A percentile compares a stretch with the other conserved stretches of the same genome.
These are phyloP conservation scores for Buddleja alternifolia DNA, from an alignment of 257 asterid species.

Conservation along the genomic window DNA sequence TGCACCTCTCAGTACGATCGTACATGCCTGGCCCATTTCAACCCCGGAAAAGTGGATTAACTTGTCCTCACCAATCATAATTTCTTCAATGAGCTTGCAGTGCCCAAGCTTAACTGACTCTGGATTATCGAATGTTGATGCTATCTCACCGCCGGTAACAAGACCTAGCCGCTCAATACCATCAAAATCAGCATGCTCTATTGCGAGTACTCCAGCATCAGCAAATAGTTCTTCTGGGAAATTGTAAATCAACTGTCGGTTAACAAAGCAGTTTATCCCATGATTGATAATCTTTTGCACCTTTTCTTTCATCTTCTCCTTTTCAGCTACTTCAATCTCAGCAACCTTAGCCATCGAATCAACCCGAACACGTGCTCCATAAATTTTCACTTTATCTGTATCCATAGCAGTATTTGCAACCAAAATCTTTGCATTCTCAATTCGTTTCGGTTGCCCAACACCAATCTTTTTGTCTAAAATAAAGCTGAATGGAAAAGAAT, in stretches of 20 bases:
- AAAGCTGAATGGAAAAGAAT: slow-evolving; percentile 55
- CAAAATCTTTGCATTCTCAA: slow-evolving; percentile 91
- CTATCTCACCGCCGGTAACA: slow-evolving; percentile 95
- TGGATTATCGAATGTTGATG: slow-evolving; percentile 94
- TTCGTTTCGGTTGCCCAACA: slow-evolving; percentile 96
- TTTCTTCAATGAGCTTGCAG: slow-evolving; percentile 92
- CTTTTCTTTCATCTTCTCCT: slow-evolving; percentile 91
- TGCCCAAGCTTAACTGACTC: slow-evolving; percentile 96
- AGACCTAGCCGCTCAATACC: slow-evolving; percentile 91
- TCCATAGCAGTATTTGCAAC: slow-evolving; percentile 99
- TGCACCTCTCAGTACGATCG: slow-evolving; percentile 92
- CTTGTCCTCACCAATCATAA: slow-evolving; percentile 99
- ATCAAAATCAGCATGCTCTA: slow-evolving; percentile 98
- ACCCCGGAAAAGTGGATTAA: slow-evolving; percentile 97
- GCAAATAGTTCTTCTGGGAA: slow-evolving; percentile 97
- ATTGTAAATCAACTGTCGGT: slow-evolving; percentile 91
- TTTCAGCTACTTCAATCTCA: slow-evolving; percentile 91
- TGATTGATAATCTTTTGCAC: slow-evolving; percentile 85
- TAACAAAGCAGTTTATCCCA: slow-evolving; percentile 93
- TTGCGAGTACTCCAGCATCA: slow-evolving; percentile 92
- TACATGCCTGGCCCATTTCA: slow-evolving; percentile 97
- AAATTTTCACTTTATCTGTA: slow-evolving; percentile 95
- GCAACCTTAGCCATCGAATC: slow-evolving; percentile 99
- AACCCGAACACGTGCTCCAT: slow-evolving; percentile 98
- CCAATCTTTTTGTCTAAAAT: slow-evolving; percentile 96